phyloP scores from a whole-genome alignment of 2,329 filamentous ascomycete genomes.

The Teratosphaeria zuluensis region DNA sequence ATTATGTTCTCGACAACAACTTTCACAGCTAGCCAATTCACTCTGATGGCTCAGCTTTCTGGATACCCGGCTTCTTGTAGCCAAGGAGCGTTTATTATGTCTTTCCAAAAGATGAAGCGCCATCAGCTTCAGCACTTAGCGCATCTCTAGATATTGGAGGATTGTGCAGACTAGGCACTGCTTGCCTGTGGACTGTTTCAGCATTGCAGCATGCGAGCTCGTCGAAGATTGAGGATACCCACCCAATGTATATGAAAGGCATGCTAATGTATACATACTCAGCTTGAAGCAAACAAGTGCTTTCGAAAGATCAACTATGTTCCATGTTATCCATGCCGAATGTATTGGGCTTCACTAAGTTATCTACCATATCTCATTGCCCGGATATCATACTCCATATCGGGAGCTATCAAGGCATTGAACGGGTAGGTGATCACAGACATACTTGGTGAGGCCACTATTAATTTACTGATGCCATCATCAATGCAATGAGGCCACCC shows the following conservation, averaged over 20 bases:
- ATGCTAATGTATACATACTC: conserved; percentile 6
- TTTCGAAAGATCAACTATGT: neutral
- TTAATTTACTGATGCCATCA: too few relatives aligned
- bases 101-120: neutral
- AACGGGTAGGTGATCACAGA: too few relatives aligned
- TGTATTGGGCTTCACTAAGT: too few relatives aligned
- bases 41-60: neutral
- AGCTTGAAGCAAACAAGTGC: neutral
- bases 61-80: neutral
- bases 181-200: neutral
- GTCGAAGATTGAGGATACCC: conserved; percentile 3
- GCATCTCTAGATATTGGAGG: neutral
- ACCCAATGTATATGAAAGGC: conserved; percentile 1
- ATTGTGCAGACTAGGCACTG: neutral
- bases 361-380: too few relatives aligned
- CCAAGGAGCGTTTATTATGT: neutral
- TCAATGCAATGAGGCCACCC: too few relatives aligned
- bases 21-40: neutral
- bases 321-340: too few relatives aligned
- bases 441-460: too few relatives aligned
- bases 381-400: too few relatives aligned
- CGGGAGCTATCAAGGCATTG: too few relatives aligned
- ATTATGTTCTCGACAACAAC: neutral
- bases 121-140: neutral
- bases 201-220: neutral